These are phyloP conservation scores for Xerocomus alliaceus DNA, from an alignment of 1,284 basidiomycete species.

Conservation along the genomic window DNA sequence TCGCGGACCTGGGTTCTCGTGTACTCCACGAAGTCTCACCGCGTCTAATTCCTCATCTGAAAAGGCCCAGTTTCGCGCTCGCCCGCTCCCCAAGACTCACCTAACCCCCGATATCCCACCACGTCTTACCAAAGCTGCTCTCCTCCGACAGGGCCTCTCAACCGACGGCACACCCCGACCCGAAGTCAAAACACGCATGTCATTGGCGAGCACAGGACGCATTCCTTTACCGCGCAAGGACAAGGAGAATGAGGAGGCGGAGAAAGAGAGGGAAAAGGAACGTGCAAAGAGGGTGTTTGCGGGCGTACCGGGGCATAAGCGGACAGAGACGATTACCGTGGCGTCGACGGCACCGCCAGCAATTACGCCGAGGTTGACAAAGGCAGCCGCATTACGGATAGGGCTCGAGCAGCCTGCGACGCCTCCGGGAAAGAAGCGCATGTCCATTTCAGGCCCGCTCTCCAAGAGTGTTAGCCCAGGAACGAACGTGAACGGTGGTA, in stretches of 20 bases:
- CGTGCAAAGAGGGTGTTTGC: constrained; percentile 66
- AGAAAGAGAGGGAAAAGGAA: constrained; percentile 62
- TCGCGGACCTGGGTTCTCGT: constrained; percentile 28
- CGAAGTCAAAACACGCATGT: constrained; percentile 37
- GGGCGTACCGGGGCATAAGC: constrained; percentile 81
- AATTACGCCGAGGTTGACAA: constrained; percentile 76
- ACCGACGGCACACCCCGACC: constrained; percentile 40
- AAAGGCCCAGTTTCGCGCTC: constrained; percentile 69
- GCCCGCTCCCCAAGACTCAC: constrained; percentile 69
- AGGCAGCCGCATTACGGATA: constrained; percentile 70
- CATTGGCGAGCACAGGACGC: constrained; percentile 40
- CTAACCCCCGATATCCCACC: constrained; percentile 73
- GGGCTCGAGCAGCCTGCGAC: constrained; percentile 52
- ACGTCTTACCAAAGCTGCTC: constrained; percentile 77
- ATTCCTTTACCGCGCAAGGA: constrained; percentile 35
- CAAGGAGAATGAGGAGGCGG: constrained; percentile 36
- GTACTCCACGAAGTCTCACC: constrained; percentile 25
- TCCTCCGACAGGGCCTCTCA: constrained; percentile 67
- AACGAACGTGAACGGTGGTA: constrained; percentile 9
- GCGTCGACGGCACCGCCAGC: constrained; percentile 76
- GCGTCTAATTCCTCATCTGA: constrained; percentile 43
- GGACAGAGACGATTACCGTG: constrained; percentile 66
- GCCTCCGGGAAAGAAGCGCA: constrained; percentile 41
- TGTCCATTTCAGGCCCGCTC: constrained; percentile 24
- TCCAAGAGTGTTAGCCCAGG: constrained; percentile 10